Evolutionary conservation across 352 stramenopile genomes (phyloP).

Genomic region (Pythium diclinum): DNA sequence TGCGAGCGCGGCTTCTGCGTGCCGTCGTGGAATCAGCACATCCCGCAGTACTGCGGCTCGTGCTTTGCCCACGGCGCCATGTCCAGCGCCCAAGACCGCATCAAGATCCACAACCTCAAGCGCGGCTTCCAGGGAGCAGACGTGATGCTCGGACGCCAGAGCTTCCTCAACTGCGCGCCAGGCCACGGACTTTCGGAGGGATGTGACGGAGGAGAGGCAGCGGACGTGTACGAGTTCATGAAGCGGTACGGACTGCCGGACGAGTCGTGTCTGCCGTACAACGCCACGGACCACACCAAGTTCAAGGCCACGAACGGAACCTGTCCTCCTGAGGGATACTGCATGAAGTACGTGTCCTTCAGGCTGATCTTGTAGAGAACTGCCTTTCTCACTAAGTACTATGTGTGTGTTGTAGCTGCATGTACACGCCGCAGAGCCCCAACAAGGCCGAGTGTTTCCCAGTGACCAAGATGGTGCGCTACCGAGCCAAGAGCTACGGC

Average conservation of each 20-base stretch:
- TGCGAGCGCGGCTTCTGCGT: conserved; percentile 53
- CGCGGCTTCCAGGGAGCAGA: conserved; percentile 43
- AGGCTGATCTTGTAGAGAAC: not conserved
- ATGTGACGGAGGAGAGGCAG: conserved; percentile 51
- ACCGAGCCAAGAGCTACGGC: conserved; percentile 50
- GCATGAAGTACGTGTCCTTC: conserved; percentile 50
- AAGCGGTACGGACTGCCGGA: conserved; percentile 49
- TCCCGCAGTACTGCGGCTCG: conserved; percentile 72
- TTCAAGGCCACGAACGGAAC: conserved; percentile 48
- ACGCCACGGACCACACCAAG: conserved; percentile 55
- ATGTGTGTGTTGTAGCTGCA: conserved; percentile 40
- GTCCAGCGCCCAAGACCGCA: conserved; percentile 50
- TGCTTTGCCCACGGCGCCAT: conserved; percentile 69
- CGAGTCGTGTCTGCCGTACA: conserved; percentile 63
- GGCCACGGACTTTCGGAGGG: conserved; percentile 50
- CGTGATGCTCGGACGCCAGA: conserved; percentile 56
- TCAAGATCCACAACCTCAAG: conserved; percentile 60
- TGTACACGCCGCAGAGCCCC: conserved; percentile 33
- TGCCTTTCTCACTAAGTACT: not conserved
- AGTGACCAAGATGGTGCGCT: conserved; percentile 48
- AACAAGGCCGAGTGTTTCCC: conserved; percentile 37
- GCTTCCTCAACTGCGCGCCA: conserved; percentile 62
- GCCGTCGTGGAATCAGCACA: conserved; percentile 70
- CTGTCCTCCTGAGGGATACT: conserved; percentile 59
- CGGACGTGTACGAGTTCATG: conserved; percentile 68